Evolutionary conservation across 1,284 basidiomycete species (phyloP), one percentile per base, ranked within the genome.

Genomic region (Ganoderma meredithae): DNA sequence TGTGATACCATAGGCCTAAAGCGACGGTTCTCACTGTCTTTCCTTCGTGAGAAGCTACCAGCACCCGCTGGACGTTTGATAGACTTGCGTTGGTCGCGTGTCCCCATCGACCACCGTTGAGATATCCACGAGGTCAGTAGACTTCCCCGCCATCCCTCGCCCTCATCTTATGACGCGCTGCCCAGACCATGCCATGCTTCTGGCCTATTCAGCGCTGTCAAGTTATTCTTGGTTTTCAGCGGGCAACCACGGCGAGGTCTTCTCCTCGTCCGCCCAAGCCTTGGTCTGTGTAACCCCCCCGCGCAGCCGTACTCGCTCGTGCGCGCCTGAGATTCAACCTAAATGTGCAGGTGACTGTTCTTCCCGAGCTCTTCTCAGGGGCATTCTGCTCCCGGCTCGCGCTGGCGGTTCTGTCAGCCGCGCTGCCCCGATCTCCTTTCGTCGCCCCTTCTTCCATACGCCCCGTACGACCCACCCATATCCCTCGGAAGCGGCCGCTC

Each of bases 271-370:
- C 61, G 31, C 43, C 22, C 65, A 67, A 63, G 63, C 43, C 60
- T 47, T 52, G 41, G 41, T 63, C 62, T 62, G 64, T 62, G 39
- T 40, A 31, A 61, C 47, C 47, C 63, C 63, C 66, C 55, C 39
- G 59, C 60, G 17, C 39, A 52, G 39, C 59, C 52, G 64, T 56
- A 19, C 56, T 36, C 60, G 60, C 44, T 22, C 56, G 62, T 41
- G 63, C 62, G 61, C 55, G 47, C 69, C 71, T 72, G 71, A 69
- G 67, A 69, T 70, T 65, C 69, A 72, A 72, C 69, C 61, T 72
- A 67, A 70, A 47, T 65, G 69, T 63, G 63, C 71, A 72, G 65
- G 69, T 72, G 71, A 72, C 71, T 63, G 19, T 56, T 56, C 59
- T 69, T 63, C 65, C 44, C 56, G 39, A 63, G 56, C 52, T 39